These are phyloP conservation scores for Microbotryomycetes sp. DNA, from an alignment of 1,284 basidiomycete genomes.

Conservation along the genomic window DNA sequence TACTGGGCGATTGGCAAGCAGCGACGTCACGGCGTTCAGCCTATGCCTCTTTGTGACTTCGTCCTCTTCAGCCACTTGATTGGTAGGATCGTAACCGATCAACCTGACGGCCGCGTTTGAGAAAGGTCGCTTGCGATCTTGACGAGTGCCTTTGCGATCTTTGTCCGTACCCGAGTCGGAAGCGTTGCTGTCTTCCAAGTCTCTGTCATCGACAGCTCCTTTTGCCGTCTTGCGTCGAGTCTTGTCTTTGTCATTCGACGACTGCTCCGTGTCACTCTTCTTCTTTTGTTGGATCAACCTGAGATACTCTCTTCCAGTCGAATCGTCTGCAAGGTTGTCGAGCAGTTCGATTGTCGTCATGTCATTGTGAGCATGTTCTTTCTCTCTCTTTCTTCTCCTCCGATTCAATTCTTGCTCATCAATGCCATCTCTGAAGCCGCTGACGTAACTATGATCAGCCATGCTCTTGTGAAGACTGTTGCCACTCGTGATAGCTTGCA, in stretches of 20 bases:
- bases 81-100: constrained; percentile 27
- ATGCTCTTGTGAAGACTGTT: background rate
- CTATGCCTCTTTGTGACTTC: background rate
- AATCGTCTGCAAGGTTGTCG: background rate
- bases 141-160: background rate
- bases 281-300: background rate
- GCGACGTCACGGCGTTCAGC: background rate
- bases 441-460: background rate
- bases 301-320: too few species aligned
- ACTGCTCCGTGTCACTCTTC: constrained; percentile 1
- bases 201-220: background rate
- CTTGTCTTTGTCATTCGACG: too few species aligned
- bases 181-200: background rate
- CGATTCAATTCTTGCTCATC: background rate
- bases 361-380: background rate
- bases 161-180: background rate
- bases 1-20: background rate
- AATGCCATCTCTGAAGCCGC: background rate
- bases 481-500: background rate
- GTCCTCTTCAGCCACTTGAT: constrained; percentile 1
- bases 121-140: constrained; percentile 8
- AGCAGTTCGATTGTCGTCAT: too few species aligned
- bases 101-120: constrained; percentile 13
- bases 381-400: background rate
- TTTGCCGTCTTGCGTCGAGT: constrained; percentile 6